Conservation (phyloP, 148 eudicot species). For the Talinum fruticosum region DNA sequence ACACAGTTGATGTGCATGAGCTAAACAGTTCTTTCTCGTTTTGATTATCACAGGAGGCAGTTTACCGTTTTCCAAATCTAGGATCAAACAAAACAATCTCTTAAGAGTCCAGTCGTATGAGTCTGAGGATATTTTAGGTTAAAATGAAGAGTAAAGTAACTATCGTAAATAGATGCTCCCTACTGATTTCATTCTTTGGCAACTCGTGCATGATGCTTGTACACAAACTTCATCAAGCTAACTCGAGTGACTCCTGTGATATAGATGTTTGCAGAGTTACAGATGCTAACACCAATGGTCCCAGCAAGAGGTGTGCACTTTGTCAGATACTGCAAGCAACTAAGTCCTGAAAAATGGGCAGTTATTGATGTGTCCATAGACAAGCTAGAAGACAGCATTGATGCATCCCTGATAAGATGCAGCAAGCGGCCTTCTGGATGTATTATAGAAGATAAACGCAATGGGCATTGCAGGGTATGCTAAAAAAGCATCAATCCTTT, state of each 20-base stretch:
- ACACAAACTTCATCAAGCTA: slow-evolving; percentile 15
- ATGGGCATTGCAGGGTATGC: slow-evolving; percentile 86
- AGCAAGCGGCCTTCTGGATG: slow-evolving; percentile 89
- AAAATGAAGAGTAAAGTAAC: no score
- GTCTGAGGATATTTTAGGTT: no score
- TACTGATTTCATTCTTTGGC: background rate
- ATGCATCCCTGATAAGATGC: slow-evolving; percentile 63
- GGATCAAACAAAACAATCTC: no score
- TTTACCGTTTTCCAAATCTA: no score
- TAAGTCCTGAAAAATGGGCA: slow-evolving; percentile 79
- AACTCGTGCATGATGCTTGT: background rate
- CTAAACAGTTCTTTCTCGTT: no score
- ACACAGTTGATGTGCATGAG: no score
- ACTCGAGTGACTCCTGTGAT: background rate
- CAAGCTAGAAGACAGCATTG: slow-evolving; percentile 63
- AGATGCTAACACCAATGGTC: slow-evolving; percentile 91
- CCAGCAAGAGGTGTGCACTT: slow-evolving; percentile 87
- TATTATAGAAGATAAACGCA: slow-evolving; percentile 79
- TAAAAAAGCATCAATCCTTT: no score
- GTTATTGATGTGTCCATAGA: slow-evolving; percentile 84
- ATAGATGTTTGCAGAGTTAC: slow-evolving; percentile 95
- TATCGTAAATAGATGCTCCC: no score
- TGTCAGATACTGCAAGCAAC: slow-evolving; percentile 69
- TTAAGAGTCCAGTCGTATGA: no score
- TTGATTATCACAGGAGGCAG: no score